Conservation (phyloP, 2,329 filamentous ascomycete species). For the Whalleya microplaca region DNA sequence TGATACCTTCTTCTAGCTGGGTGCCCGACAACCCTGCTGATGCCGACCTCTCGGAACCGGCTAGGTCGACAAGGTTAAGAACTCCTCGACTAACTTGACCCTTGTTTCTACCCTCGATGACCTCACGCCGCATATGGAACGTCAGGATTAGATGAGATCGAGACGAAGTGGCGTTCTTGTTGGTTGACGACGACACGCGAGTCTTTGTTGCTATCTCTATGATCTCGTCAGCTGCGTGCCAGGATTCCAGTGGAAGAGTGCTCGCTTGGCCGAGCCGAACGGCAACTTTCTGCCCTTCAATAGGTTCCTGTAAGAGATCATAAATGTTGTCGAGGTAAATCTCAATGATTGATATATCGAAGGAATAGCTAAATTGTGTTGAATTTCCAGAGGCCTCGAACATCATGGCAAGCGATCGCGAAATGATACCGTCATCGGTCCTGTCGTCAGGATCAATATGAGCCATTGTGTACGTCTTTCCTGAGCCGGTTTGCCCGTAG, state of each 20-base stretch:
- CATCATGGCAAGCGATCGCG: constrained; percentile 84
- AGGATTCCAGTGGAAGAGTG: constrained; percentile 64
- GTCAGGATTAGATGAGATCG: constrained; percentile 94
- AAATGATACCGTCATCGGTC: constrained; percentile 84
- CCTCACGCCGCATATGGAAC: constrained; percentile 20
- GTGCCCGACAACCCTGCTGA: constrained; percentile 84
- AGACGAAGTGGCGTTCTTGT: constrained; percentile 88
- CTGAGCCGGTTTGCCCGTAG: constrained; percentile 94
- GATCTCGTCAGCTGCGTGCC: constrained; percentile 74
- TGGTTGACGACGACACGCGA: constrained; percentile 86
- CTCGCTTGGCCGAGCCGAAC: constrained; percentile 71
- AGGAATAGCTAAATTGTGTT: constrained; percentile 74
- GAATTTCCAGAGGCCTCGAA: constrained; percentile 81
- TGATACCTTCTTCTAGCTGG: constrained; percentile 87
- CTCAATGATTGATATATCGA: constrained; percentile 93
- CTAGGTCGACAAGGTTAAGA: constrained; percentile 93
- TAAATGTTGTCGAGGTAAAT: constrained; percentile 97
- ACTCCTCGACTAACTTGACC: constrained; percentile 85
- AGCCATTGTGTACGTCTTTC: constrained; percentile 96
- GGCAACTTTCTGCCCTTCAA: constrained; percentile 80
- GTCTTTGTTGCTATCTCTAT: constrained; percentile 78
- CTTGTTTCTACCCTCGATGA: constrained; percentile 60
- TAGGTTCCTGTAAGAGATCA: constrained; percentile 65
- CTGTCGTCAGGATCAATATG: constrained; percentile 33
- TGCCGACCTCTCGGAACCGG: constrained; percentile 83